phyloP scores from a whole-genome alignment of 2,329 filamentous ascomycete genomes.

The Calonectria pteridis region DNA sequence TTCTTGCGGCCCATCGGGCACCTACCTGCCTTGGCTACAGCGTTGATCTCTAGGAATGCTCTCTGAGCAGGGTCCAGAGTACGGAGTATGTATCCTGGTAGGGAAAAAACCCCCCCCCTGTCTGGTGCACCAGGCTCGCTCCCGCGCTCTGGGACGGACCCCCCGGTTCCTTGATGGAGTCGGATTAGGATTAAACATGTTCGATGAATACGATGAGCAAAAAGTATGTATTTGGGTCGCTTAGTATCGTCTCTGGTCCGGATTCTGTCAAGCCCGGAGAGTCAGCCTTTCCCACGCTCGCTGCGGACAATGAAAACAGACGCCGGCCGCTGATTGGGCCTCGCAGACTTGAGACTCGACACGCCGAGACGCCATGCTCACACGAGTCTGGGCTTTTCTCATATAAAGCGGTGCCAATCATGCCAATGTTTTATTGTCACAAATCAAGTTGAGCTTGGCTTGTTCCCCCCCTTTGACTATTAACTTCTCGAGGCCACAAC shows the following conservation, averaged over 20 bases:
- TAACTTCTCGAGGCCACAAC: not conserved
- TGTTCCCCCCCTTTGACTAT: not conserved
- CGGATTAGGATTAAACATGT: constrained; percentile 2
- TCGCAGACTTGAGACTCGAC: not conserved
- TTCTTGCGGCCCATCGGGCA: not conserved
- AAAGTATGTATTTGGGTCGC: not conserved
- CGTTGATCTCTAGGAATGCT: not conserved
- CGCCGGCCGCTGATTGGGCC: constrained; percentile 9
- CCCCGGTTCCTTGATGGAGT: not conserved
- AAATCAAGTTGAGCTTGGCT: not conserved
- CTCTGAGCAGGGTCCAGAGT: not conserved
- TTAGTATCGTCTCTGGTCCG: not conserved
- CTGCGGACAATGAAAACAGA: not conserved
- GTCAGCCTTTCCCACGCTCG: not conserved
- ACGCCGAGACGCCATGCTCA: constrained; percentile 5
- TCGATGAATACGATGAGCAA: not conserved
- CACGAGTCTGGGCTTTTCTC: not conserved
- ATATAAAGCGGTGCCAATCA: not conserved
- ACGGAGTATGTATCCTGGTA: not conserved
- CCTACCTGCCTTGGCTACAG: constrained; percentile 3
- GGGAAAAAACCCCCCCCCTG: not conserved
- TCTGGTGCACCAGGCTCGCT: not conserved
- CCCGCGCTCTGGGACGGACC: not conserved
- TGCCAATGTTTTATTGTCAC: not conserved
- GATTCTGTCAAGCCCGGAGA: not conserved